Conservation (phyloP, 2,329 filamentous ascomycete genomes). For the Claviceps fusiformis region DNA sequence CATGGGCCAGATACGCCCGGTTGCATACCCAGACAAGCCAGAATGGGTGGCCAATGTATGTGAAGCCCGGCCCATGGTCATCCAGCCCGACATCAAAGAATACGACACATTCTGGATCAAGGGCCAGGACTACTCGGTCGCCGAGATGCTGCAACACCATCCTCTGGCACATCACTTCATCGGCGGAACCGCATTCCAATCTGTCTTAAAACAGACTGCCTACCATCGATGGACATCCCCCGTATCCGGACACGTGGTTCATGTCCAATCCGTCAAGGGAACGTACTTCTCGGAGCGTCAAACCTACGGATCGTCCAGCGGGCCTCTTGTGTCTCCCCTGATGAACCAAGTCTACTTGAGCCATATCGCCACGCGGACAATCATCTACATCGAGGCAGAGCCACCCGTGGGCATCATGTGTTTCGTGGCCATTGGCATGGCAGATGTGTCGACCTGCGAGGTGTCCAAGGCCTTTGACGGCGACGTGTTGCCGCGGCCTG, state of each 20-base stretch:
- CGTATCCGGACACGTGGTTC: not conserved
- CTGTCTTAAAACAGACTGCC: not conserved
- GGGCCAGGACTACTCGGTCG: constrained; percentile 46
- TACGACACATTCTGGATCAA: constrained; percentile 55
- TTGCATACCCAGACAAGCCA: not conserved
- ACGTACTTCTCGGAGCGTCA: not conserved
- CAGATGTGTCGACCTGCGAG: constrained; percentile 53
- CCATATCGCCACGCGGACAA: not conserved
- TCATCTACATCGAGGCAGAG: constrained; percentile 46
- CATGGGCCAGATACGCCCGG: not conserved
- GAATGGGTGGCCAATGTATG: not conserved
- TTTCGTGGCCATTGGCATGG: constrained; percentile 58
- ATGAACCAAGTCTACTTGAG: not conserved
- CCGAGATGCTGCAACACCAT: constrained; percentile 44
- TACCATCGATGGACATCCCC: not conserved
- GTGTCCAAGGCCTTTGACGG: constrained; percentile 18
- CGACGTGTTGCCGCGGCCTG: not conserved
- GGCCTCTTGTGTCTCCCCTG: too few relatives aligned
- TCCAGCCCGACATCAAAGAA: constrained; percentile 30
- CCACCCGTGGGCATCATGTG: constrained; percentile 53
- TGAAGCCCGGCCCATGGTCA: constrained; percentile 28
- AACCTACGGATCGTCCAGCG: too few relatives aligned
- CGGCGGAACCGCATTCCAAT: not conserved
- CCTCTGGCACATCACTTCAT: constrained; percentile 31
- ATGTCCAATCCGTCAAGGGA: not conserved